A percentile compares a stretch with the other conserved stretches of the same genome.
Conservation (phyloP, 169 alveolate species). For the Toxoplasma gondii region DNA sequence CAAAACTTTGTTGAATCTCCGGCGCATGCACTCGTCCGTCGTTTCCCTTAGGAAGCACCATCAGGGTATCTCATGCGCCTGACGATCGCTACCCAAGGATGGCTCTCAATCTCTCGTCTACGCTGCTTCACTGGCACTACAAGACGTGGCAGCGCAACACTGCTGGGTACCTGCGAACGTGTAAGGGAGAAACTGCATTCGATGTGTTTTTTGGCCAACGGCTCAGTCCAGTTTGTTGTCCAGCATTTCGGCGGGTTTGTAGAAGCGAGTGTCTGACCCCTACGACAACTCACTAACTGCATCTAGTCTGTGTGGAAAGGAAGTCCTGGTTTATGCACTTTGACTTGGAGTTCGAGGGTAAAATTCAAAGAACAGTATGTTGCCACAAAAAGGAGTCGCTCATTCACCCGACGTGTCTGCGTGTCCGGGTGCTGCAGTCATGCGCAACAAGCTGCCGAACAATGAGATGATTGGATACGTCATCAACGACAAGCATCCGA, state of each 20-base stretch:
- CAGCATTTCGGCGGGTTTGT: background rate
- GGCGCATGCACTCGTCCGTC: too few relatives aligned
- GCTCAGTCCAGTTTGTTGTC: background rate
- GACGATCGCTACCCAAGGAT: background rate
- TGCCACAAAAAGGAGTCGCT: too few relatives aligned
- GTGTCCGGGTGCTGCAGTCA: constrained; percentile 67
- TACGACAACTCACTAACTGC: background rate
- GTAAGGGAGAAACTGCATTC: constrained; percentile 65
- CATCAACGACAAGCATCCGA: constrained; percentile 92
- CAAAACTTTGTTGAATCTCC: too few relatives aligned
- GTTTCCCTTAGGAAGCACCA: background rate
- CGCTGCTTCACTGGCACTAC: constrained; percentile 85
- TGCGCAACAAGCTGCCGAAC: constrained; percentile 85
- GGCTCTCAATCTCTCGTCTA: constrained; percentile 60
- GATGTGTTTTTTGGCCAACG: background rate
- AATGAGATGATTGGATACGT: constrained; percentile 90
- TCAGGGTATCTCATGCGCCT: background rate
- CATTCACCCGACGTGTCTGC: too few relatives aligned
- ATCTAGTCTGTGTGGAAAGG: background rate
- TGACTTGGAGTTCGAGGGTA: too few relatives aligned
- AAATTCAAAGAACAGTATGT: too few relatives aligned
- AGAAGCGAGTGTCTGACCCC: background rate
- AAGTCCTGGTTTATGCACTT: too few relatives aligned
- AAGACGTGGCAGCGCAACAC: constrained; percentile 90
- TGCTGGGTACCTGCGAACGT: constrained; percentile 89